Evolutionary conservation across 768 basidiomycete species (phyloP), one percentile per base, ranked within the genome.

Genomic region (Lanmaoa pseudosensibilis): DNA sequence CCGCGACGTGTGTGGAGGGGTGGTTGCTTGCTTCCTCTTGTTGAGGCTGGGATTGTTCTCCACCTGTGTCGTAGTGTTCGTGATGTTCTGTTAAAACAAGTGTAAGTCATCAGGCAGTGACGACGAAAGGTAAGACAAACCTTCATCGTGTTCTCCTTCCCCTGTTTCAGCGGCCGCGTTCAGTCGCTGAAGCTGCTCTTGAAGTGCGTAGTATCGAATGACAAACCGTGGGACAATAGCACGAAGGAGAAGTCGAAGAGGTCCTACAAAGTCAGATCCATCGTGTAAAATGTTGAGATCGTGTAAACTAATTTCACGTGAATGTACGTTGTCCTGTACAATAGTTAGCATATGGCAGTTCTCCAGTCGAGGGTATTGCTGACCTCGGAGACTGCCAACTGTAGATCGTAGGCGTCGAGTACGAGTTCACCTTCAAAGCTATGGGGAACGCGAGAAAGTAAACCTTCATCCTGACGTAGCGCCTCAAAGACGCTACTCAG

Each of bases 201-300:
- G 85, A 39, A 90, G 75, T 36, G 77, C 65, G 54, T 83, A 84
- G 65, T 86, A 90, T 46, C 85, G 85, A 30, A 78, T 70, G 40
- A 87, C 86, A 59, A 90, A 90, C 46, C 88, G 80, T 34, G 88
- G 84, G 1, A 69, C 58, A 32, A 69, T 62, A 10, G 75, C 64
- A 47, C 75, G 79, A 44, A 90, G 69, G 50, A 76, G 77, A 43
- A 89, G 74, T 40, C 85, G 84, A 48, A 90, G 77, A 7, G 85
- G 85, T 32, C 88, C 88, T 62, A 73, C 58, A 54, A 86, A 69
- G 59, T 80, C 80, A 65, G 82, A 80, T 55, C 80, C 84, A 64
- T 88, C 87, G 65, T 90, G 87, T 32, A 90, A 69, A 43, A 83
- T 75, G 67, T 86, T 85, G 45, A 90, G 75, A 65, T 90, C 88